phyloP scores from a whole-genome alignment of 345 rosid species.

The Microcos paniculata region DNA sequence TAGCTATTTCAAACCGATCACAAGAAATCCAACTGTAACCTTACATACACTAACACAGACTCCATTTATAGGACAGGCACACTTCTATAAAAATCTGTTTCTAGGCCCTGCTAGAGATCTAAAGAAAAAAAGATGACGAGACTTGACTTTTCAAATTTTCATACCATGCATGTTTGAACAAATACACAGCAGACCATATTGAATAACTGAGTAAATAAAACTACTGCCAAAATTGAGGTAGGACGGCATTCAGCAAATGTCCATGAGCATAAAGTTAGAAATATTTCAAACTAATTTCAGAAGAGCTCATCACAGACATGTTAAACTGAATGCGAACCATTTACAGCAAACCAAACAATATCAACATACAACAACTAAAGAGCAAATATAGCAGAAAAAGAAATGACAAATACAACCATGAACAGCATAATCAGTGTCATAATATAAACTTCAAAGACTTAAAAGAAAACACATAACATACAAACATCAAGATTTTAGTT shows the following conservation, averaged over 20 bases:
- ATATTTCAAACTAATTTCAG: background rate
- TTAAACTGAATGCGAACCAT: background rate
- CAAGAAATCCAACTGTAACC: background rate
- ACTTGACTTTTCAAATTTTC: background rate
- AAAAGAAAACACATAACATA: background rate
- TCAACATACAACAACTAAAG: conserved; percentile 1
- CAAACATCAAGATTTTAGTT: conserved; percentile 1
- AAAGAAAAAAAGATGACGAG: background rate
- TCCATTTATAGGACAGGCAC: background rate
- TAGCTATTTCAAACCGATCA: background rate
- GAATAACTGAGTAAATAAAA: background rate
- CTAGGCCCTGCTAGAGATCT: background rate
- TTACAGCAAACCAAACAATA: background rate
- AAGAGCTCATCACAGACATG: background rate
- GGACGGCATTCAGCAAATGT: background rate
- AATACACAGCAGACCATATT: background rate
- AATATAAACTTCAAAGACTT: background rate
- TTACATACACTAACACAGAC: background rate
- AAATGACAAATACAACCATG: background rate
- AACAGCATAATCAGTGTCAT: conserved; percentile 3
- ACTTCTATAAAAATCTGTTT: background rate
- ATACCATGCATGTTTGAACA: background rate
- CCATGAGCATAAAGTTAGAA: background rate
- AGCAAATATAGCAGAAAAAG: background rate
- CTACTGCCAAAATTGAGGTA: background rate